phyloP scores from a whole-genome alignment of 169 alveolate genomes.

The Plasmodium blacklocki region DNA sequence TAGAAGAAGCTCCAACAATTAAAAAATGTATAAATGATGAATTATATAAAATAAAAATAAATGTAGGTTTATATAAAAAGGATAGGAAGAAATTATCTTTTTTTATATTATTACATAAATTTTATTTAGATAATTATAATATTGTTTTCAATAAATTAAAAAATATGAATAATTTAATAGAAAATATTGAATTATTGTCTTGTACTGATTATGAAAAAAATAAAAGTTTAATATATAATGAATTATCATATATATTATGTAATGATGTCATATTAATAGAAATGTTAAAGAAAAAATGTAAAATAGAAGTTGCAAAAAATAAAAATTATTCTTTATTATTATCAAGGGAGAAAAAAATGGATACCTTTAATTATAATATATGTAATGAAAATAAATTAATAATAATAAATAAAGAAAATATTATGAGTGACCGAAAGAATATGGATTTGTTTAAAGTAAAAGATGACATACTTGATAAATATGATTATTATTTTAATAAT shows the following conservation, averaged over 20 bases:
- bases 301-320: slow-evolving; percentile 11
- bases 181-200: slow-evolving; percentile 29
- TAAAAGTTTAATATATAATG: slow-evolving; percentile 16
- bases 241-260: slow-evolving; percentile 1
- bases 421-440: background rate
- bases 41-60: slow-evolving; percentile 18
- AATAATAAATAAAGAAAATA: slow-evolving; percentile 12
- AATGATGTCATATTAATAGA: slow-evolving; percentile 20
- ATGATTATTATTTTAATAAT: background rate
- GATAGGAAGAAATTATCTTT: slow-evolving; percentile 50
- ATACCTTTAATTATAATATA: slow-evolving; percentile 1
- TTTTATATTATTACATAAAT: slow-evolving; percentile 28
- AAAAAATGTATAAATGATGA: slow-evolving; percentile 45
- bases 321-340: slow-evolving; percentile 15
- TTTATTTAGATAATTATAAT: slow-evolving; percentile 39
- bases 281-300: background rate
- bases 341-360: slow-evolving; percentile 4
- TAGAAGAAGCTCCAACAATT: slow-evolving; percentile 54
- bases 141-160: slow-evolving; percentile 20
- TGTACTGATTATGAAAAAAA: slow-evolving; percentile 38
- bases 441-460: slow-evolving; percentile 6
- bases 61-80: slow-evolving; percentile 17
- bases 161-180: slow-evolving; percentile 5
- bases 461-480: slow-evolving; percentile 4
- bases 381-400: slow-evolving; percentile 3